Evolutionary conservation across 208 protist genomes (phyloP), one percentile per base, ranked within the genome.

Genomic region (Trypanosoma vivax): DNA sequence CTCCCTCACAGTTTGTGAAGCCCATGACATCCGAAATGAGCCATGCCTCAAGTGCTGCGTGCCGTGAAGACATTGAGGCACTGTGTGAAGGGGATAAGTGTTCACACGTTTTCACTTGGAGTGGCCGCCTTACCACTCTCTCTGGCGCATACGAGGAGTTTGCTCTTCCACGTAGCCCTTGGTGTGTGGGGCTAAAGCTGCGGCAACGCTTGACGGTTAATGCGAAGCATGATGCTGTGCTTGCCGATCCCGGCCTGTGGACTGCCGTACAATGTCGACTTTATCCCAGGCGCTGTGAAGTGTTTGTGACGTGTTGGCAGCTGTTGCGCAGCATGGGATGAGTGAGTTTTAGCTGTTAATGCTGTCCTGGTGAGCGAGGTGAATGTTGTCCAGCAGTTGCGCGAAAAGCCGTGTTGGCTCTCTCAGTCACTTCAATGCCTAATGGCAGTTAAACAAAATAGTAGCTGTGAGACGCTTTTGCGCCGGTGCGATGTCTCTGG

Each of bases 111-210:
- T 13, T 55, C 27, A 48, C 16, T 13, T 6, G 14, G 13, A 46
- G 7, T 27, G 4, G 39, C 18, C 19, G 55, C 1, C 24, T 14
- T 2, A 61, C 70, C 21, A 31, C 65, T 27, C 72, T 89, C 45
- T 70, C 71, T 29, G 74, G 73, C 2, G 63, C 84, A 38, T 76
- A 85, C 64, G 63, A 70, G 16, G 83, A 91, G 38, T 47, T 88
- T n/a, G 76, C 76, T 23, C 53, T 91, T 43, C 68, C 77, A 18
- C 74, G 70, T 21, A 52, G 65, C 14, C 16, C 33, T 16, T 19
- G 58, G 1, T 50, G 40, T 27, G 43, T 66, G 23, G 63, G 54
- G 6, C 23, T 14, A 19, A 30, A 49, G 2, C 38, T 53, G 13
- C 42, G 27, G n/a, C 23, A 23, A 10, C 25, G 18, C 23, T 16